Conservation (phyloP, 306 rosid species). For the Castanospermum australe region DNA sequence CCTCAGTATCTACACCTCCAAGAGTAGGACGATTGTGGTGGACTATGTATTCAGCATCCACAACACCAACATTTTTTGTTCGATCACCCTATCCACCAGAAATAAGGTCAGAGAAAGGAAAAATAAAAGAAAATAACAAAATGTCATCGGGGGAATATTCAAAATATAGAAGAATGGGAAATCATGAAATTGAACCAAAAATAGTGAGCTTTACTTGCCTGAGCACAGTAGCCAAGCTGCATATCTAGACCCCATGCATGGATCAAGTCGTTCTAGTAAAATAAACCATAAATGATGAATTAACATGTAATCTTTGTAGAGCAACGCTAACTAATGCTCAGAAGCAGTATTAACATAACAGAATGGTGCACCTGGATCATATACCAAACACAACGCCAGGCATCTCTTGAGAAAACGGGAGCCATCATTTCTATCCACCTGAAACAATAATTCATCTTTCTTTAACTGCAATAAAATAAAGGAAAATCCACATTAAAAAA, state of each 20-base stretch:
- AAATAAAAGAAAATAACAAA: not conserved
- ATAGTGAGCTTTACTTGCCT: conserved; percentile 53
- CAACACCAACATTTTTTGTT: conserved; percentile 79
- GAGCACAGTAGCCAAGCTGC: conserved; percentile 94
- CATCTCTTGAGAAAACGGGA: conserved; percentile 85
- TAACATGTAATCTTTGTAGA: not conserved
- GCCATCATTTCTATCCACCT: conserved; percentile 99
- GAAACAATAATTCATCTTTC: conserved; percentile 37
- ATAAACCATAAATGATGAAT: conserved; percentile 2
- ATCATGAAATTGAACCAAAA: conserved; percentile 17
- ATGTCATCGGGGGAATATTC: not conserved
- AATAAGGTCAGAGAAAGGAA: conserved; percentile 11
- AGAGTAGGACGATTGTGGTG: conserved; percentile 88
- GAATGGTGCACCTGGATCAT: conserved; percentile 78
- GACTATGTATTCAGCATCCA: conserved; percentile 83
- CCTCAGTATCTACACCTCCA: conserved; percentile 66
- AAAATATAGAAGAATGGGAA: not conserved
- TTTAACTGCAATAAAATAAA: conserved; percentile 11
- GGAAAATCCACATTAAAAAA: not conserved
- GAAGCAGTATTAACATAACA: not conserved
- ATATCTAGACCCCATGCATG: conserved; percentile 98
- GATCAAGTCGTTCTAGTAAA: conserved; percentile 81
- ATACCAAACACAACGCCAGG: conserved; percentile 96
- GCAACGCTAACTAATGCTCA: not conserved
- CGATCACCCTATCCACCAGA: conserved; percentile 69